These are phyloP conservation scores for Vitis rupestris DNA, from an alignment of 164 flowering plant genomes.

Conservation along the genomic window DNA sequence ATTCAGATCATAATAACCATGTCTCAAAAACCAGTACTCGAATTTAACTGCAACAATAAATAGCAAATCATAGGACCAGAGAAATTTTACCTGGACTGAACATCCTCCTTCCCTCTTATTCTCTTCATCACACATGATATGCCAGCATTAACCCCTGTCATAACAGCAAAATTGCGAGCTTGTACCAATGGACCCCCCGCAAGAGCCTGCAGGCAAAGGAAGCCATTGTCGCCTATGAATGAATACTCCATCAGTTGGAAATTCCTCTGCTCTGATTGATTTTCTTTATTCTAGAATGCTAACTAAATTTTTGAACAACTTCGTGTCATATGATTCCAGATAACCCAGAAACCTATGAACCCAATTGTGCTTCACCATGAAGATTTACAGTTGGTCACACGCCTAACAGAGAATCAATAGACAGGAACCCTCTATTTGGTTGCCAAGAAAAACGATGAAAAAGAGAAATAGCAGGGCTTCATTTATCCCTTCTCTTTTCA, in stretches of 20 bases:
- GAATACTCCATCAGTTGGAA: too few relatives aligned
- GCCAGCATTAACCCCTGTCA: constrained; percentile 96
- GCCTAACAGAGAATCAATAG: background rate
- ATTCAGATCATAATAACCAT: too few relatives aligned
- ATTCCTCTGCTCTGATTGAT: too few relatives aligned
- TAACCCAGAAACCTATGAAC: too few relatives aligned
- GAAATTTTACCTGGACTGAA: constrained; percentile 63
- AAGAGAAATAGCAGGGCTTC: background rate
- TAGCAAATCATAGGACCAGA: background rate
- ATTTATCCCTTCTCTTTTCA: background rate
- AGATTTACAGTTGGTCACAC: too few relatives aligned
- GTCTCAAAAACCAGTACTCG: too few relatives aligned
- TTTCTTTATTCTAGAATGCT: too few relatives aligned
- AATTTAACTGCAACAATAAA: background rate
- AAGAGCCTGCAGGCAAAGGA: constrained; percentile 57
- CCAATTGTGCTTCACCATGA: too few relatives aligned
- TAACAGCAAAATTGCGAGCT: constrained; percentile 97
- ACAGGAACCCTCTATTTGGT: background rate
- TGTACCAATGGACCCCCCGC: constrained; percentile 88
- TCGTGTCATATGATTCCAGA: too few relatives aligned
- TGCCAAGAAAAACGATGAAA: background rate
- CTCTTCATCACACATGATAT: constrained; percentile 87
- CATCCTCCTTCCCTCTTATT: constrained; percentile 91
- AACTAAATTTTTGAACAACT: too few relatives aligned
- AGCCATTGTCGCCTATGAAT: too few relatives aligned